phyloP scores from a whole-genome alignment of 1,139 yeast species.

The Magnusiomyces clavatus region DNA sequence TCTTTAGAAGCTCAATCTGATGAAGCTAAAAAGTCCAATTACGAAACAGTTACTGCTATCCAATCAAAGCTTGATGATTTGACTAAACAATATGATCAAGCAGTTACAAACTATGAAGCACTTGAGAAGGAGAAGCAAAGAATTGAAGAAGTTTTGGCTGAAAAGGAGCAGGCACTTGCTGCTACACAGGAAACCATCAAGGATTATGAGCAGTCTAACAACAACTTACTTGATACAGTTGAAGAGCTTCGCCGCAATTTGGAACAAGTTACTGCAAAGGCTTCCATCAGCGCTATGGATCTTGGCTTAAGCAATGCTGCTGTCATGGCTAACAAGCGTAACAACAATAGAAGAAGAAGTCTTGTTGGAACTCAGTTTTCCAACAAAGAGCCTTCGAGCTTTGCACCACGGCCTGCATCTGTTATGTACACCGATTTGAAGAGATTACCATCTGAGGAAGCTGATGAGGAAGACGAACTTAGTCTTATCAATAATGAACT shows the following conservation, averaged over 20 bases:
- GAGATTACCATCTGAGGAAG: slow-evolving; percentile 21
- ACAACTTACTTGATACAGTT: slow-evolving; percentile 51
- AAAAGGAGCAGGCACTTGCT: slow-evolving; percentile 51
- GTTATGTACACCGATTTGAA: slow-evolving; percentile 23
- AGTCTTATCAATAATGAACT: slow-evolving; percentile 33
- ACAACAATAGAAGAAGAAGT: slow-evolving; percentile 29
- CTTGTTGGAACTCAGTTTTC: slow-evolving; percentile 20
- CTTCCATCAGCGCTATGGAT: slow-evolving; percentile 19
- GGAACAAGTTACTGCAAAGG: slow-evolving; percentile 32
- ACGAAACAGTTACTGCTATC: slow-evolving; percentile 43
- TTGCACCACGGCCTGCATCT: slow-evolving; percentile 32
- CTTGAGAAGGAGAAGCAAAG: slow-evolving; percentile 57
- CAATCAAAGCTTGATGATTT: slow-evolving; percentile 40
- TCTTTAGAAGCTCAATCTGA: slow-evolving; percentile 45
- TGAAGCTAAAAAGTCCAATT: slow-evolving; percentile 46
- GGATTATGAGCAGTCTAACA: slow-evolving; percentile 26
- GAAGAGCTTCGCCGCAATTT: slow-evolving; percentile 62
- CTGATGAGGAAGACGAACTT: slow-evolving; percentile 25
- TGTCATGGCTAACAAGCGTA: slow-evolving; percentile 22
- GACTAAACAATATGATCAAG: slow-evolving; percentile 52
- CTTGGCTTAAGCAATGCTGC: slow-evolving; percentile 10
- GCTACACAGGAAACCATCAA: slow-evolving; percentile 26
- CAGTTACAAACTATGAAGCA: slow-evolving; percentile 55
- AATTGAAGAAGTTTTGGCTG: slow-evolving; percentile 47
- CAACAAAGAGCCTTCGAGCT: slow-evolving; percentile 23